phyloP scores from a whole-genome alignment of 129 eudicot genomes.

The Oenanthe sinensis region DNA sequence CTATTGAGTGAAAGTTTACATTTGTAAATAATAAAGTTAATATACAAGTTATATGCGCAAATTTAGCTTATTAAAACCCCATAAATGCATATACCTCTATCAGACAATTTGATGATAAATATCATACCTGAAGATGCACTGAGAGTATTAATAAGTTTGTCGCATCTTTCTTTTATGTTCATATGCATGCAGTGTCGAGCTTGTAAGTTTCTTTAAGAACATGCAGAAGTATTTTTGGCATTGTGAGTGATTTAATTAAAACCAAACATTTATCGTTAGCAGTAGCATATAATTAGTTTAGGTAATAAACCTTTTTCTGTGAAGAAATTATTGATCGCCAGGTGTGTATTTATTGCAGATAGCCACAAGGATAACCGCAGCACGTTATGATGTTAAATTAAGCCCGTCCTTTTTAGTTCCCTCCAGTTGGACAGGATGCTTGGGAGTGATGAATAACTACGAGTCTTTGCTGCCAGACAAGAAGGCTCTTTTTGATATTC shows the following conservation, averaged over 20 bases:
- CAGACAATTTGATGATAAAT: background rate
- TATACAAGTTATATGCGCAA: background rate
- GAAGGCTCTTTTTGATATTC: slow-evolving; percentile 90
- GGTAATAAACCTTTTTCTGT: background rate
- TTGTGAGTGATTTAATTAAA: background rate
- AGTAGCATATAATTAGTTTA: background rate
- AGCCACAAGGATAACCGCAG: slow-evolving; percentile 77
- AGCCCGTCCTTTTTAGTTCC: slow-evolving; percentile 97
- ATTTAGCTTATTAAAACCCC: background rate
- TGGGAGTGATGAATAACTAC: slow-evolving; percentile 93
- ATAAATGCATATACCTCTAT: background rate
- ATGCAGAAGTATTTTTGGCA: background rate
- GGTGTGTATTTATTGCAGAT: slow-evolving; percentile 35
- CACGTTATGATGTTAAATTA: slow-evolving; percentile 79
- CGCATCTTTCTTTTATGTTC: background rate
- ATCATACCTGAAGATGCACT: background rate
- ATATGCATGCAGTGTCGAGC: background rate
- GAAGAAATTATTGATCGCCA: background rate
- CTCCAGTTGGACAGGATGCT: slow-evolving; percentile 91
- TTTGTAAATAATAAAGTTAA: background rate
- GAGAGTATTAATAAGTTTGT: background rate
- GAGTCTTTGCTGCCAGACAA: slow-evolving; percentile 88
- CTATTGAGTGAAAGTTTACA: background rate
- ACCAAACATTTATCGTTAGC: background rate
- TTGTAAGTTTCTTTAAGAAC: background rate